Conservation (phyloP, 768 basidiomycete genomes). For the Pleurotus tuoliensis region DNA sequence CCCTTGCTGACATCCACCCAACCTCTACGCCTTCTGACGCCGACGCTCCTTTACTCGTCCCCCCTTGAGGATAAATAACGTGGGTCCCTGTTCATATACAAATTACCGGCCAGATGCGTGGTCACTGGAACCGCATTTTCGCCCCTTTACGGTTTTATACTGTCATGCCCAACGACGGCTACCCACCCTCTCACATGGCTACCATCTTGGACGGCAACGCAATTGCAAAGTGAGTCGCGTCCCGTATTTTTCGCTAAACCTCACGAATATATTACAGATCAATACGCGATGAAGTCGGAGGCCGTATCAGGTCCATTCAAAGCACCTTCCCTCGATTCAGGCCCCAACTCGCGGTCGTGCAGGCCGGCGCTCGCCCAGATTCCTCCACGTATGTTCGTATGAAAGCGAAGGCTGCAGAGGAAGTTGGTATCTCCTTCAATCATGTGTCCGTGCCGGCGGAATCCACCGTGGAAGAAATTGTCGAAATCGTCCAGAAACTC, state of each 20-base stretch:
- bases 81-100: conserved; percentile 2
- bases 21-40: conserved; percentile 3
- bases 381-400: conserved; percentile 93
- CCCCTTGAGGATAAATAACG: conserved; percentile 6
- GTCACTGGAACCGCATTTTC: conserved; percentile 1
- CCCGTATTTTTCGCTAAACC: not conserved
- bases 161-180: not conserved
- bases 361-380: conserved; percentile 90
- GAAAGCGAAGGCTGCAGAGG: conserved; percentile 94
- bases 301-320: conserved; percentile 61
- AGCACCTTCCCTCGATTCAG: conserved; percentile 80
- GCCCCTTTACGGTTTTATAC: conserved; percentile 6
- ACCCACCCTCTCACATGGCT: conserved; percentile 18
- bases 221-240: conserved; percentile 68
- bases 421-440: conserved; percentile 85
- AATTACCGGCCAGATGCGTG: conserved; percentile 8
- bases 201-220: conserved; percentile 79
- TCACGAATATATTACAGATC: conserved; percentile 46
- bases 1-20: not conserved
- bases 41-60: conserved; percentile 8
- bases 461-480: conserved; percentile 69
- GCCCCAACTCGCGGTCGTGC: conserved; percentile 87
- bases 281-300: conserved; percentile 73
- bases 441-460: conserved; percentile 74
- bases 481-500: conserved; percentile 72